A percentile compares a stretch with the other conserved stretches of the same genome.
phyloP scores from a whole-genome alignment of 345 rosid species.

The Bretschneidera sinensis region DNA sequence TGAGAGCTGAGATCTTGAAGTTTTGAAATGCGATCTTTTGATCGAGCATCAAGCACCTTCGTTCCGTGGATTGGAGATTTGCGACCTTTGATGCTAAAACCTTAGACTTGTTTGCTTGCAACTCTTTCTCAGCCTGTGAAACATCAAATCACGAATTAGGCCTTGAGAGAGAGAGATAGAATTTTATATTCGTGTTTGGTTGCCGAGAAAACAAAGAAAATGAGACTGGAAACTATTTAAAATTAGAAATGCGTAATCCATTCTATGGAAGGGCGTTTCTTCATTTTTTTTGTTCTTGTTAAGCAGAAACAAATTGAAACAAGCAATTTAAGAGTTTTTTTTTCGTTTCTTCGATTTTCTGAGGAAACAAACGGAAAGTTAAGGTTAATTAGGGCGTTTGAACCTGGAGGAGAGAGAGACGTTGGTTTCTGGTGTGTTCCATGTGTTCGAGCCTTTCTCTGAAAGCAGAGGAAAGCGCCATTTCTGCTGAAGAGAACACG shows the following conservation, averaged over 20 bases:
- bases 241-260: not conserved
- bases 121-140: conserved; percentile 61
- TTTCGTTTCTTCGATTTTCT: not conserved
- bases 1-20: conserved; percentile 48
- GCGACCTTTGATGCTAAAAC: conserved; percentile 40
- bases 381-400: not conserved
- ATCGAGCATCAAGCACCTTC: conserved; percentile 48
- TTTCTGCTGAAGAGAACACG: conserved; percentile 9
- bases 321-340: not conserved
- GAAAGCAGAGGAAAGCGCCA: conserved; percentile 70
- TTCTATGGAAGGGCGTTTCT: too few relatives aligned
- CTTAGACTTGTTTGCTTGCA: conserved; percentile 44
- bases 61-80: conserved; percentile 39
- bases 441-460: conserved; percentile 59
- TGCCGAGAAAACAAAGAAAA: not conserved
- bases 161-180: conserved; percentile 3
- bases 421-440: conserved; percentile 60
- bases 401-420: conserved; percentile 65
- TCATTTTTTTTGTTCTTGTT: not conserved
- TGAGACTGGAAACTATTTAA: not conserved
- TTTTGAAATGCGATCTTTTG: conserved; percentile 49
- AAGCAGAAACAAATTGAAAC: conserved; percentile 2
- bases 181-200: not conserved
- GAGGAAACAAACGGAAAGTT: conserved; percentile 12
- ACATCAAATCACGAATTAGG: not conserved